A percentile compares a stretch with the other conserved stretches of the same genome.
Evolutionary conservation across 345 rosid genomes (phyloP).

Genomic region (Hibiscus tridactylites): DNA sequence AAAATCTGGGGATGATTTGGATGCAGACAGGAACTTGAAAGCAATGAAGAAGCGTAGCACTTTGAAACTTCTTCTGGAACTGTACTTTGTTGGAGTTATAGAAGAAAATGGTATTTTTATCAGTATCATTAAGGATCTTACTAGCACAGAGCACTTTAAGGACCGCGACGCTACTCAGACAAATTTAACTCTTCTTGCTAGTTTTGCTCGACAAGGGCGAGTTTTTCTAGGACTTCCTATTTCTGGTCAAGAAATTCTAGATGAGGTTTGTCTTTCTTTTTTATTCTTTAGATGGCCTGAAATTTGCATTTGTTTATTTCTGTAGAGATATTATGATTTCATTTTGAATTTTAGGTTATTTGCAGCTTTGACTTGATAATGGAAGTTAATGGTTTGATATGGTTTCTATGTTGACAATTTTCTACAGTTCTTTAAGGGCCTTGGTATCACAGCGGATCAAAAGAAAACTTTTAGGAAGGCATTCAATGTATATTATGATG

Average conservation of each 20-base stretch:
- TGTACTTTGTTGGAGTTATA: conserved; percentile 84
- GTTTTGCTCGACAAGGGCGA: conserved; percentile 98
- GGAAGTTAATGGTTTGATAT: background rate
- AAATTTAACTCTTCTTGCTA: conserved; percentile 85
- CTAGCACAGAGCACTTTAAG: conserved; percentile 68
- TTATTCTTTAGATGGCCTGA: background rate
- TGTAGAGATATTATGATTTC: background rate
- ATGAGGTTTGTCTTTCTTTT: conserved; percentile 49
- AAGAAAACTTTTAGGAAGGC: conserved; percentile 77
- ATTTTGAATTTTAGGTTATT: background rate
- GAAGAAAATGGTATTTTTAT: conserved; percentile 72
- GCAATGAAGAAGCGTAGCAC: conserved; percentile 97
- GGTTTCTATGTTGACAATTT: conserved; percentile 26
- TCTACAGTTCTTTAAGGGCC: conserved; percentile 69
- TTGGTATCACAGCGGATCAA: conserved; percentile 74
- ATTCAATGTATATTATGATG: conserved; percentile 69
- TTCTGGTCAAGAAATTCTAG: conserved; percentile 73
- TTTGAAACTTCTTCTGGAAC: conserved; percentile 84
- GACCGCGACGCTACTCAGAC: conserved; percentile 89
- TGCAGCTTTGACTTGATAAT: background rate
- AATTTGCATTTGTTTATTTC: background rate
- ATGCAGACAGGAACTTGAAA: conserved; percentile 72
- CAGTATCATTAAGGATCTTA: conserved; percentile 83
- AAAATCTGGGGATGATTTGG: conserved; percentile 84
- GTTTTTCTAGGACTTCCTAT: conserved; percentile 83